Evolutionary conservation across 2,329 filamentous ascomycete species (phyloP), one percentile per base, ranked within the genome.

Genomic region (Alternaria incomplexa): DNA sequence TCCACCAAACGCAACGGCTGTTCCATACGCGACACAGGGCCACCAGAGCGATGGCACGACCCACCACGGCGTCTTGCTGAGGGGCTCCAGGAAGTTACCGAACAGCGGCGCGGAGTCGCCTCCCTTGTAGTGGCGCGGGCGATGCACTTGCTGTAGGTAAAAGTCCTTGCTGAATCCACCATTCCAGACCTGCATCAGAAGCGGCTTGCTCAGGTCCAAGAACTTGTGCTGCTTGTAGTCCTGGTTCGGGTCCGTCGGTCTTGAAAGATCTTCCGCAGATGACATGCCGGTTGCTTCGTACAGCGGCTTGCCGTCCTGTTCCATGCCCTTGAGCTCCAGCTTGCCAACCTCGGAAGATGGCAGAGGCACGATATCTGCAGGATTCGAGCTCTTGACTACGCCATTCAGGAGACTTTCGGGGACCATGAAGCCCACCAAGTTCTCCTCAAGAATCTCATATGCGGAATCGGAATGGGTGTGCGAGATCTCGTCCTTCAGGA

Each of bases 1-100:
- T 12, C 90, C 91, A 6, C 56, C 52, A 30, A 84, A 83, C 11
- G 92, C 90, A 20, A 91, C 72, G 64, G 86, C 88, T 11, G 90
- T 88, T 25, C 92, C 93, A 76, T 93, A 97, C 10, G 83, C 73
- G 45, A 97, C 87, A 17, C 85, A 87, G n/a, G 96, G 96, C 45
- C 96, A 78, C 96, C 96, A 99, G 2, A 97, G 64, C 0, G 85
- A 85, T 3, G 96, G 96, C 11, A 99, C 86, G 47, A 97, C 80
- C 89, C 91, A 99, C 96, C 96, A 99, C 1, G 96, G 88, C 3
- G 96, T 99, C 85, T 94, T 91, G 80, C 90, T 94, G 62, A 99
- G 83, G n/a, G 96, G 96, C 82, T 99, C 96, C n/a, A 99, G 85
- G 79, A 99, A 97, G 82, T 99, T 98, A 63, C 96, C 96, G 81